phyloP scores from a whole-genome alignment of 2,329 filamentous ascomycete genomes.

The Colletotrichum sp. region DNA sequence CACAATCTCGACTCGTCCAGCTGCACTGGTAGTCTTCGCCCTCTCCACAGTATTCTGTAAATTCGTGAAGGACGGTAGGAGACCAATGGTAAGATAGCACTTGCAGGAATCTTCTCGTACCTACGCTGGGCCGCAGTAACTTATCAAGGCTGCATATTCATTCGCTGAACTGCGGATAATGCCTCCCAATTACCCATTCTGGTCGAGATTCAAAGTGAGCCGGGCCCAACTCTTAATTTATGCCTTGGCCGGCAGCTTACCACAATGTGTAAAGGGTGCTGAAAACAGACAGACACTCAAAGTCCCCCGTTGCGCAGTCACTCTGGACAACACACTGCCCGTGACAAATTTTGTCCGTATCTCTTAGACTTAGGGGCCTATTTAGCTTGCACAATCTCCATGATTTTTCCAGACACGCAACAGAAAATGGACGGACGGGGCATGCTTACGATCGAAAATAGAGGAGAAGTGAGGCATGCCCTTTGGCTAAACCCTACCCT shows the following conservation, averaged over 20 bases:
- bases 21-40: background rate
- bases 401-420: background rate
- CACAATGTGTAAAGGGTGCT: background rate
- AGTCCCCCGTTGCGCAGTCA: background rate
- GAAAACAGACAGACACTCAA: background rate
- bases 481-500: too few relatives aligned
- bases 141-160: background rate
- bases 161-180: background rate
- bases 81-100: background rate
- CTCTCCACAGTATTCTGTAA: background rate
- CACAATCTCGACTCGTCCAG: background rate
- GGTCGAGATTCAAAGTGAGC: background rate
- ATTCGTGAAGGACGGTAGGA: fast-evolving
- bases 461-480: too few relatives aligned
- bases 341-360: background rate
- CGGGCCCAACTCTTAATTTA: background rate
- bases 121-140: background rate
- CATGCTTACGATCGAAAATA: too few relatives aligned
- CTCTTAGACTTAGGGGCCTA: background rate
- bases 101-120: fast-evolving
- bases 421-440: background rate
- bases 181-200: too few relatives aligned
- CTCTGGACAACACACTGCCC: background rate
- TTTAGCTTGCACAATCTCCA: background rate
- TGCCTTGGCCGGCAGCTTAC: background rate